Base-by-base conservation (phyloP, 371 early-diverging fungal species). In the Amoeboaphelidium protococcarum region DNA sequence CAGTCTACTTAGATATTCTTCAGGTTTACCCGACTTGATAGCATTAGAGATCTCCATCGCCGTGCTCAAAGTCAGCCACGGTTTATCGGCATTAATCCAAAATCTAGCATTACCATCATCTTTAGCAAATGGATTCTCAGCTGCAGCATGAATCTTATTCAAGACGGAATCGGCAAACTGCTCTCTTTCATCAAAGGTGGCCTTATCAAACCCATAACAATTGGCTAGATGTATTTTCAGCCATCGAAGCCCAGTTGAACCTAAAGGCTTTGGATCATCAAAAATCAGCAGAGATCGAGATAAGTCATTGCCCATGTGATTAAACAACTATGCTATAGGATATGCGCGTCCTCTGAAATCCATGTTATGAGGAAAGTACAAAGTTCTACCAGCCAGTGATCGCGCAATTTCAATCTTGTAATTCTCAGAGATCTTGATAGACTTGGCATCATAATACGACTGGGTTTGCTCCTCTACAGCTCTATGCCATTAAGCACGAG, bases 261-360 rank as follows among this genome's bases (percentile, higher is more conserved):
- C 90, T 23, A 95, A 55, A 0, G 85, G 80, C 51, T 84, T 82
- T 20, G 73, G 76, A 47, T 72, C 72, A 26, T 73, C 73, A 62
- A 95, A 95, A 44, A 65, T 51, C 13, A 95, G 69, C 45, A 95
- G 56, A 21, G 91, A 88, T 58, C 96, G 80, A 51, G 88, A 87
- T 47, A 95, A 58, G 68, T 95, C 96, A 56, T 86, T 82, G 45
- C 92, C 90, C 25, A 95, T 72, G 59, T 95, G 94, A 65, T 88
- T 92, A 46, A 95, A 73, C 47, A 82, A 76, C 2, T 83, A 76
- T 23, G 96, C 89, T 41, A 95, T 87, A 27, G 96, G 92, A 55
- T 95, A 95, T 2, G 94, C 94, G 48, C 96, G 79, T 22, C 96
- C 96, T 50, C 96, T 76, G 73, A 95, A 95, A 64, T 95, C 96